Evolutionary conservation across 2,329 filamentous ascomycete genomes (phyloP), one percentile per base, ranked within the genome.

Genomic region (Fusarium tjaetaba): DNA sequence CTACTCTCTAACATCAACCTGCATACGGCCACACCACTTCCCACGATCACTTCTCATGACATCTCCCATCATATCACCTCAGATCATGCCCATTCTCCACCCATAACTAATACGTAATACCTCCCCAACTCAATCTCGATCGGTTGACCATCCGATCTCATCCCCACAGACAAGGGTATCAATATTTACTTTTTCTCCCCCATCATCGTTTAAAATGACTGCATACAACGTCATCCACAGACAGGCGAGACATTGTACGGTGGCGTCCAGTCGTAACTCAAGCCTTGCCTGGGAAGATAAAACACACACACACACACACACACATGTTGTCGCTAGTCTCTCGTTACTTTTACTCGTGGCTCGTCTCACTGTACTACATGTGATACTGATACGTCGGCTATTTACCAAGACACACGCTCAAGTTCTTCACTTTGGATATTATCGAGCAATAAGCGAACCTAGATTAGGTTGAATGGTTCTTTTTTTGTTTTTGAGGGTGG

Each of bases 261-360:
- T 72, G 70, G 68, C 70, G 69, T 68, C 63, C 68, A 72, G 68
- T 72, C 68, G 69, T 72, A 72, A 64, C 63, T 56, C 39, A 58
- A 68, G 39, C 48, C 68, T 68, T 53, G 46, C 32, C 45, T 71
- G 56, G 68, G 46, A 28, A 41, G 24, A 41, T 30, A 55, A 59
- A 38, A 51, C 30, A 51, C 46, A 13, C 41, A 51, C 46, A 49
- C 46, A 13, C 43, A 46, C 46, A 13, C 34, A 42, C 61, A 16
- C 43, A 6, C 36, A 55, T 24, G n/a, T 43, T 43, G 8, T 41
- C 55, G 34, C 34, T 42, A 65, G 67, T 68, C 58, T 64, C 64
- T 69, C 43, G 55, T 71, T 57, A 72, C 65, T 69, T 61, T 72
- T 56, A 43, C 68, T 72, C 70, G 63, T 72, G 69, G 68, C 55